Conservation (phyloP, 805 yeast genomes). For the Metschnikowia corniflorae region DNA sequence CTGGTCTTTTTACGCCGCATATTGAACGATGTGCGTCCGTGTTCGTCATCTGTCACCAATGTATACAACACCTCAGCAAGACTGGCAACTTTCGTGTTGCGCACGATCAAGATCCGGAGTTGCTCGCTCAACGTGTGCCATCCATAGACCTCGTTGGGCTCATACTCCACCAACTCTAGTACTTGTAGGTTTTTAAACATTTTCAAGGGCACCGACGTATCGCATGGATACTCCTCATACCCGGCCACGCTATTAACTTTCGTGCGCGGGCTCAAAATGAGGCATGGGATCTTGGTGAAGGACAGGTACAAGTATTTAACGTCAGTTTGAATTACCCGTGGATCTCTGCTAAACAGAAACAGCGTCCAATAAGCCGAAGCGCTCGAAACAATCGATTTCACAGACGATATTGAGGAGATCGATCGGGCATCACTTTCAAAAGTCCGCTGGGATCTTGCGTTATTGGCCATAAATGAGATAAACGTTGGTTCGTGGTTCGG, state of each 20-base stretch:
- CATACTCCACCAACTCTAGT: constrained; percentile 55
- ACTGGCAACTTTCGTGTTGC: constrained; percentile 48
- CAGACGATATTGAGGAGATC: constrained; percentile 55
- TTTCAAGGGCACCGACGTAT: constrained; percentile 61
- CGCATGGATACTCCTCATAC: constrained; percentile 70
- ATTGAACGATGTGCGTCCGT: constrained; percentile 35
- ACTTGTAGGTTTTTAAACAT: constrained; percentile 62
- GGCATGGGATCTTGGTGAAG: constrained; percentile 63
- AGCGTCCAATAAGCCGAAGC: constrained; percentile 42
- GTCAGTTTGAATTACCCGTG: constrained; percentile 47
- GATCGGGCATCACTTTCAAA: constrained; percentile 46
- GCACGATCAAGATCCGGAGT: constrained; percentile 51
- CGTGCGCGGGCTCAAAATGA: constrained; percentile 56
- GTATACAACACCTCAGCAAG: constrained; percentile 50
- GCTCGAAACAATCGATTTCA: constrained; percentile 46
- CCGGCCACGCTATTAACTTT: constrained; percentile 55
- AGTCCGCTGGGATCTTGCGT: constrained; percentile 42
- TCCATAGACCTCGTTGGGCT: constrained; percentile 63
- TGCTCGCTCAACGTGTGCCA: constrained; percentile 58
- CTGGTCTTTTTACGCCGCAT: constrained; percentile 20
- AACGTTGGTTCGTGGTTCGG: constrained; percentile 51
- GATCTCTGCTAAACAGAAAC: constrained; percentile 35
- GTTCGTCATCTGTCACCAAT: constrained; percentile 52
- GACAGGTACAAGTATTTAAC: constrained; percentile 57
- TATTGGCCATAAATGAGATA: constrained; percentile 58